Base-by-base conservation (phyloP, 116 monocot genomes). In the Zostera marina region DNA sequence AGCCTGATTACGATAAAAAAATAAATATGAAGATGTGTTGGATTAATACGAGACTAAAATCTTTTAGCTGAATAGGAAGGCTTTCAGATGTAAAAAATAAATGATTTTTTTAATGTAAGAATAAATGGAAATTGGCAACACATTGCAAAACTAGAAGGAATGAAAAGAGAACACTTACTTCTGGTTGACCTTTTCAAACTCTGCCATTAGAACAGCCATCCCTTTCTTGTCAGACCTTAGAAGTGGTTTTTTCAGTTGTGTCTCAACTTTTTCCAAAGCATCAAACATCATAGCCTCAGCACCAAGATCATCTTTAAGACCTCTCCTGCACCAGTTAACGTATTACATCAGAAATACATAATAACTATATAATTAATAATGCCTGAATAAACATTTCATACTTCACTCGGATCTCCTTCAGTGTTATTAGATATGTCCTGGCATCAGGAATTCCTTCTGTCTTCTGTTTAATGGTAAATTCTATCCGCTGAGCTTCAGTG, bases 231-330 rank as follows among this genome's bases (percentile, higher is more conserved):
- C 96, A 51, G 72, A 72, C 69, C 96, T 77, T 40, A 96, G 47
- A 72, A 89, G 96, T 61, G 98, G 98, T 52, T 83, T 98, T 63
- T 98, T 86, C 53, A 90, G 80, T 58, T 90, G 85, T 21, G 81
- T 98, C 74, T 90, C 98, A 25, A 96, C 70, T 66, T 89, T 96
- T 38, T 89, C 90, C 52, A 98, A 51, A 13, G 86, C 90, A 72
- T 98, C 86, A 67, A 90, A 78, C 98, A 90, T 86, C 83, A 98
- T 54, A 43, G 68, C 41, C 64, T 98, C 90, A 60, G 77, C 80
- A 74, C 98, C 98, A 41, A 81, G n/a, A 2, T 81, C 80, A 81
- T 98, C 98, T 11, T 54, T 38, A 42, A 98, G 76, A 4, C 83
- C 90, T 69, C 75, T 77, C 82, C 96, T 96, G 60, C 42, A 67